These are phyloP conservation scores for Lactifluus pinguis DNA, from an alignment of 768 basidiomycete species.

Conservation along the genomic window DNA sequence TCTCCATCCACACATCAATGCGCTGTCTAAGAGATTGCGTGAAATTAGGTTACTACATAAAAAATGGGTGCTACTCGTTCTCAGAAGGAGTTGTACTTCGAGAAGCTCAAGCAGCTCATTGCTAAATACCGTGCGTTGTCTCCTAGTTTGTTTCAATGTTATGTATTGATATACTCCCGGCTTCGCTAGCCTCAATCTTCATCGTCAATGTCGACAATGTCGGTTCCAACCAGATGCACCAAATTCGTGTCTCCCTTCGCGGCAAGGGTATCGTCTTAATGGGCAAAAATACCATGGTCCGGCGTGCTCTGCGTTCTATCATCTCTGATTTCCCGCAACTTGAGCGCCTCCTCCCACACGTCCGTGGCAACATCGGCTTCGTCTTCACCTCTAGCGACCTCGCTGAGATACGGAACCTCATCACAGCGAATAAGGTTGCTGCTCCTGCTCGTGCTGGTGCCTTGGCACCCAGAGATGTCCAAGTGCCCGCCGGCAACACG, in stretches of 20 bases:
- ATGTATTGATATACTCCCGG: not conserved
- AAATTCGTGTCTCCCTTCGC: constrained; percentile 91
- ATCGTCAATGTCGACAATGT: constrained; percentile 99
- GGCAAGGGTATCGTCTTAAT: constrained; percentile 95
- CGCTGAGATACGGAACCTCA: constrained; percentile 89
- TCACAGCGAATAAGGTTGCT: constrained; percentile 94
- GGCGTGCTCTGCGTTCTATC: constrained; percentile 90
- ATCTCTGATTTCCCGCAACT: constrained; percentile 86
- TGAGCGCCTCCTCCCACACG: constrained; percentile 91
- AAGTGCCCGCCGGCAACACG: constrained; percentile 92
- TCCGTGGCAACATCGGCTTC: constrained; percentile 98
- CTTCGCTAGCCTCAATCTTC: constrained; percentile 84
- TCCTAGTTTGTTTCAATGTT: not conserved
- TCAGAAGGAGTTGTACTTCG: constrained; percentile 87
- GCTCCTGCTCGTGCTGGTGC: constrained; percentile 99
- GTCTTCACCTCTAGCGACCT: constrained; percentile 92
- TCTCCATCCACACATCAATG: not conserved
- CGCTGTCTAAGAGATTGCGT: not conserved
- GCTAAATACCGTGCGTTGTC: constrained; percentile 72
- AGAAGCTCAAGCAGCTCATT: constrained; percentile 89
- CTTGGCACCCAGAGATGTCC: constrained; percentile 84
- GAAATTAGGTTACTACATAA: constrained; percentile 18
- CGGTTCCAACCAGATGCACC: constrained; percentile 99
- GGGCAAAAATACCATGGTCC: constrained; percentile 99
- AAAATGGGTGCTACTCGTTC: constrained; percentile 86